phyloP scores from a whole-genome alignment of 116 monocot genomes.

The Thalassia testudinum region DNA sequence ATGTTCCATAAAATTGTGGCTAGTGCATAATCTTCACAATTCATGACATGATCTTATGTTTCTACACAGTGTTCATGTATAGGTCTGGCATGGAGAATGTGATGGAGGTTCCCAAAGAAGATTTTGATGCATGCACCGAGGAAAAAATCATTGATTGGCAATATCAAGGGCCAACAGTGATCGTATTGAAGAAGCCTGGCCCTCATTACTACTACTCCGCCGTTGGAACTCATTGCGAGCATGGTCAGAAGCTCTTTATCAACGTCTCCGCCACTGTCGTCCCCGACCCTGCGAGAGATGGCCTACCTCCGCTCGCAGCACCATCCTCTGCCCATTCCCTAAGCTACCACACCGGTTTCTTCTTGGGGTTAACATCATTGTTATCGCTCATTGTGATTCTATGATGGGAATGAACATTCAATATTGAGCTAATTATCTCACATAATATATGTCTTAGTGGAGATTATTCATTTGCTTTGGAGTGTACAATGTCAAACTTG shows the following conservation, averaged over 20 bases:
- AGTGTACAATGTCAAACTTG: too few relatives aligned
- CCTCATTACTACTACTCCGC: slow-evolving; percentile 36
- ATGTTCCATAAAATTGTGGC: neutral
- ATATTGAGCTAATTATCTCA: too few relatives aligned
- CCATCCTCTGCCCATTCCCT: neutral
- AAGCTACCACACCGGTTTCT: too few relatives aligned
- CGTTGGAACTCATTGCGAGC: slow-evolving; percentile 41
- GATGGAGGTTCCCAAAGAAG: slow-evolving; percentile 29
- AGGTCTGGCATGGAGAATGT: slow-evolving; percentile 30
- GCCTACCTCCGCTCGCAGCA: slow-evolving; percentile 1
- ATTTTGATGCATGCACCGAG: slow-evolving; percentile 27
- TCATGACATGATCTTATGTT: neutral
- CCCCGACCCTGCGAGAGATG: slow-evolving; percentile 13
- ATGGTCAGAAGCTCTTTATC: slow-evolving; percentile 37
- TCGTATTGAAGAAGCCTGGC: slow-evolving; percentile 27
- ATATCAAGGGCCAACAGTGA: slow-evolving; percentile 23
- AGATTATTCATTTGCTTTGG: too few relatives aligned
- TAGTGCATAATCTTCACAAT: too few relatives aligned
- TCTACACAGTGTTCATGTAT: slow-evolving; percentile 40
- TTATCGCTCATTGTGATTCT: too few relatives aligned
- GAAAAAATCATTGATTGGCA: slow-evolving; percentile 19
- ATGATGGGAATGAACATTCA: too few relatives aligned
- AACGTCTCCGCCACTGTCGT: slow-evolving; percentile 21
- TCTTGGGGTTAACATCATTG: too few relatives aligned
- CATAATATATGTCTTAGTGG: too few relatives aligned